Conservation (phyloP, 768 basidiomycete species). For the Lentinula detonsa region DNA sequence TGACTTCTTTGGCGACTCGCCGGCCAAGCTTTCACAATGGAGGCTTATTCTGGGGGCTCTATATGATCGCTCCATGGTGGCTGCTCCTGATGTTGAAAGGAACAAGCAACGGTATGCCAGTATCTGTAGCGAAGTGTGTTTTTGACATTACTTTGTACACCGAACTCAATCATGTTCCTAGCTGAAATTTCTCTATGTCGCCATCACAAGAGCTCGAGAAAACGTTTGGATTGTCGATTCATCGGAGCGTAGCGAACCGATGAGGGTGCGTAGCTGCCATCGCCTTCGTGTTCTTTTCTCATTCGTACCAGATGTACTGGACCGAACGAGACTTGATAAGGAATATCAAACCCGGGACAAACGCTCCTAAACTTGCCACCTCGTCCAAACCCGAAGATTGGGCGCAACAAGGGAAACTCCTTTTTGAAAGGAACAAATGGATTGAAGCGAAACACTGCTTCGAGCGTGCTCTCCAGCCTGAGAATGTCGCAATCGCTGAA, state of each 20-base stretch:
- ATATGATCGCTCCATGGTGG: constrained; percentile 14
- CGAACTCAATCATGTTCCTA: constrained; percentile 14
- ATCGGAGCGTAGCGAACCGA: constrained; percentile 48
- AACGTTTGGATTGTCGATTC: constrained; percentile 68
- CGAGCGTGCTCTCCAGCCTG: constrained; percentile 27
- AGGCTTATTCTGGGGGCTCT: constrained; percentile 45
- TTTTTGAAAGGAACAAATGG: constrained; percentile 29
- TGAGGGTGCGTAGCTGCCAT: constrained; percentile 36
- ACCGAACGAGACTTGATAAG: constrained; percentile 28
- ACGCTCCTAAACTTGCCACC: constrained; percentile 35
- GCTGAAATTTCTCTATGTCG: constrained; percentile 69
- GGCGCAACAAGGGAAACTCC: constrained; percentile 28
- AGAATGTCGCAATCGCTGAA: constrained; percentile 31
- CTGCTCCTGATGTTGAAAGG: constrained; percentile 44
- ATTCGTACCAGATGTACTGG: constrained; percentile 34
- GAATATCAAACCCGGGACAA: constrained; percentile 28
- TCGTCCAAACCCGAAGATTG: constrained; percentile 40
- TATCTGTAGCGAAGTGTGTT: constrained; percentile 51
- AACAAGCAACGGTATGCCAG: constrained; percentile 45
- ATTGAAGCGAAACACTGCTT: constrained; percentile 42
- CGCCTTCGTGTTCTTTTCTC: not conserved
- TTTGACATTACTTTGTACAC: not conserved
- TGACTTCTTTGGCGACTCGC: constrained; percentile 70
- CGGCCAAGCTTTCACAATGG: constrained; percentile 47
- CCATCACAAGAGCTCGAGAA: constrained; percentile 62